Percentiles rank a stretch among this genome's conserved stretches.
Conservation (phyloP, 257 asterid genomes). For the Marsdenia floribunda region DNA sequence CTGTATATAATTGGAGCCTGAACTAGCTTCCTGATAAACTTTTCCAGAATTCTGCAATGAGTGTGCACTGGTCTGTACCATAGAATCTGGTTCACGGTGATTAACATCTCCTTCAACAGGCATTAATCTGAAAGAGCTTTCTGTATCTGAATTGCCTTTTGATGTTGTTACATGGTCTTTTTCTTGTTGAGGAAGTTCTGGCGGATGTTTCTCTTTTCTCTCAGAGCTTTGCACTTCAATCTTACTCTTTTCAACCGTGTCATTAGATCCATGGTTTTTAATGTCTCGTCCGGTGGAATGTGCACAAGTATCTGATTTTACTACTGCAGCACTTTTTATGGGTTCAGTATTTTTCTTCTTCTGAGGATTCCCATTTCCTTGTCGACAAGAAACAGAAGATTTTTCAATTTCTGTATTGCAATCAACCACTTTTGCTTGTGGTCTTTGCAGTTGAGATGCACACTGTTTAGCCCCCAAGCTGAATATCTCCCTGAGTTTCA, state of each 20-base stretch:
- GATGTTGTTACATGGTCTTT: constrained; percentile 8
- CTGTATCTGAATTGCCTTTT: constrained; percentile 19
- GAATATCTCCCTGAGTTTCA: constrained; percentile 9
- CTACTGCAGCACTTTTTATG: constrained; percentile 12
- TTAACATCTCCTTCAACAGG: constrained; percentile 13
- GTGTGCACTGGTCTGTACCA: constrained; percentile 8
- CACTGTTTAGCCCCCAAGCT: constrained; percentile 21
- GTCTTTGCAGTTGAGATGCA: constrained; percentile 18
- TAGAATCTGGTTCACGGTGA: constrained; percentile 12
- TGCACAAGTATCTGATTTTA: constrained; percentile 14
- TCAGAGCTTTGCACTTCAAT: constrained; percentile 7
- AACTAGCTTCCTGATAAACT: constrained; percentile 21
- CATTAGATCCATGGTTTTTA: constrained; percentile 14
- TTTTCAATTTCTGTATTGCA: constrained; percentile 20
- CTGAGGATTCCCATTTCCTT: constrained; percentile 19
- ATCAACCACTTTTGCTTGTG: constrained; percentile 20
- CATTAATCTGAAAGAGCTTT: constrained; percentile 17
- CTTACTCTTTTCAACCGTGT: constrained; percentile 12
- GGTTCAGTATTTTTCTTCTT: constrained; percentile 12
- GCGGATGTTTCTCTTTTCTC: constrained; percentile 23
- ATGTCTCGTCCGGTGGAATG: constrained; percentile 11
- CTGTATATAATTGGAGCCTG: constrained; percentile 17
- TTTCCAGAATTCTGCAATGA: constrained; percentile 17
- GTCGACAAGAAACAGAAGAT: constrained; percentile 13
- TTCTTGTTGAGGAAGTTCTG: constrained; percentile 12